Evolutionary conservation across 2,329 filamentous ascomycete species (phyloP).

Genomic region (Hymenotorrendiella dingleyae): DNA sequence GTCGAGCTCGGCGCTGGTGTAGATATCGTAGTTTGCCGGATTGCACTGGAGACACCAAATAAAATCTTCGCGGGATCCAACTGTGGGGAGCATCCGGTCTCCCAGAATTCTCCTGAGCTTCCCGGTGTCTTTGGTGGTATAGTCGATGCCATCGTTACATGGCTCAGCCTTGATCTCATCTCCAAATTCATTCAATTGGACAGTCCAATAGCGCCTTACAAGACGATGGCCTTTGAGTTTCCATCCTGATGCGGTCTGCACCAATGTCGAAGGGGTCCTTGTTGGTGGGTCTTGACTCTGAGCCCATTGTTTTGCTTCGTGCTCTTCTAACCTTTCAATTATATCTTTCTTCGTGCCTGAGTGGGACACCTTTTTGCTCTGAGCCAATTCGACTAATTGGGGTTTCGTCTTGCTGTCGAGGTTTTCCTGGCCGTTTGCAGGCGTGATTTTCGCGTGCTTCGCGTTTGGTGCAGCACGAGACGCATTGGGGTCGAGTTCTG

Average conservation of each 20-base stretch:
- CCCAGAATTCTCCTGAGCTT: neutral
- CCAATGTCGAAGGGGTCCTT: too few species aligned
- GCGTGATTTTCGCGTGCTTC: constrained; percentile 14
- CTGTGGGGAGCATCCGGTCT: neutral
- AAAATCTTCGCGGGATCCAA: neutral
- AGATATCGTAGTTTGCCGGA: neutral
- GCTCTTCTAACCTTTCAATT: neutral
- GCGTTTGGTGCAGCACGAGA: neutral
- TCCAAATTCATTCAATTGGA: too few species aligned
- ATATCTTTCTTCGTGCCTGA: neutral
- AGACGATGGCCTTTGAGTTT: too few species aligned
- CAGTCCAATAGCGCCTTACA: too few species aligned
- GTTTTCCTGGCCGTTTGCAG: constrained; percentile 11
- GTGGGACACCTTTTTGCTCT: neutral
- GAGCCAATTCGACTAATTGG: neutral
- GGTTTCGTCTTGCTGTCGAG: constrained; percentile 1
- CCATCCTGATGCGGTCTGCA: too few species aligned
- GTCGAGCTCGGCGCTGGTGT: neutral
- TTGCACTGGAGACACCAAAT: neutral
- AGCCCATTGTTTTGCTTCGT: too few species aligned
- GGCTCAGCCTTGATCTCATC: too few species aligned
- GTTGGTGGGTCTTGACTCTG: too few species aligned
- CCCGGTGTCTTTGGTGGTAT: neutral
- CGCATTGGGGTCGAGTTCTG: constrained; percentile 12
- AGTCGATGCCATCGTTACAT: neutral